Base-by-base conservation (phyloP, 1,139 yeast genomes). In the Debaryomyces coudertii region DNA sequence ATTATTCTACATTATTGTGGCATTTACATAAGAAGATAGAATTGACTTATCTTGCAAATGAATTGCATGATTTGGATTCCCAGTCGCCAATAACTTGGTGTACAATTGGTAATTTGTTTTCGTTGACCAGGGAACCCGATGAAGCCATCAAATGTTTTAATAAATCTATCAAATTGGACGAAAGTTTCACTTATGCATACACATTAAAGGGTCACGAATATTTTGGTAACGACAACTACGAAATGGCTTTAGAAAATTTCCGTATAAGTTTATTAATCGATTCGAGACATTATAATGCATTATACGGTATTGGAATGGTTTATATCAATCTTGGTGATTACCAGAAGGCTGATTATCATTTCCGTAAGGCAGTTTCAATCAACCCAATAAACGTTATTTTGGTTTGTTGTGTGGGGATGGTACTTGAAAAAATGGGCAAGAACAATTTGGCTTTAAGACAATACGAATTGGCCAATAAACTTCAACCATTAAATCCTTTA, bases 271-370 rank as follows among this genome's bases (percentile, higher is more conserved):
- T 93, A 39, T 69, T 87, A 14, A 77, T 85, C 38, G 96, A 93
- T 58, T 77, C 85, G 42, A 77, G 93, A 48, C 97, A 90, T 63
- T 93, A 92, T 65, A 93, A 93, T 66, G 98, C 99, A 0, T 83
- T 93, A 60, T 95, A 93, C 60, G 99, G 99, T 18, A 80, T 95
- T 48, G 99, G 99, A 6, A 90, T 90, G 95, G 95, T 92, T 34
- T 88, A 87, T 63, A 78, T 90, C 63, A 88, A 90, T 57, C 69
- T 90, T 45, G 98, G 97, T 3, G 92, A 90, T 57, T 83, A 83
- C 57, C 83, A 79, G 38, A 83, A 84, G 58, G 97, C 99, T 0
- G 93, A 90, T 57, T 80, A 83, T 51, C 96, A 90, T 65, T 90
- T 93, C 70, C 73, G 90, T 43, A 87, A 87, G 57, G 99, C 99